A percentile compares a stretch with the other conserved stretches of the same genome.
Evolutionary conservation across 768 basidiomycete species (phyloP).

Genomic region (Gautieria morchelliformis): DNA sequence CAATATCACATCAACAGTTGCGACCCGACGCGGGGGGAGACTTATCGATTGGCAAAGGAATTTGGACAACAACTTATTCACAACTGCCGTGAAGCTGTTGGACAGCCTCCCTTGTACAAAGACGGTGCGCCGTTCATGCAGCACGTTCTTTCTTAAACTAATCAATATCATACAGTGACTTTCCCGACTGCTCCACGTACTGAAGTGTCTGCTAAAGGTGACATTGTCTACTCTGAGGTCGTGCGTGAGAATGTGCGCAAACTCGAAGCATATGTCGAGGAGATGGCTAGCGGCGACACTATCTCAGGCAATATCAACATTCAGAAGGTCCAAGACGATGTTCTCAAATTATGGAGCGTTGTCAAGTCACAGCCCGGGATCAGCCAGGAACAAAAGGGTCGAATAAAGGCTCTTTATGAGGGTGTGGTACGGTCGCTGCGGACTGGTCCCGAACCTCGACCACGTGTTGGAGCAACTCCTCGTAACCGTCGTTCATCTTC

Average conservation of each 20-base stretch:
- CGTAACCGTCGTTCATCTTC: slow-evolving; percentile 87
- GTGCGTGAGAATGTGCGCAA: slow-evolving; percentile 95
- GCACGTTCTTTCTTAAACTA: background rate
- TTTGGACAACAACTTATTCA: slow-evolving; percentile 94
- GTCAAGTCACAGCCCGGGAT: slow-evolving; percentile 97
- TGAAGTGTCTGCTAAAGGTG: slow-evolving; percentile 87
- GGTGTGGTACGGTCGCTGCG: slow-evolving; percentile 91
- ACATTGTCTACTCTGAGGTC: slow-evolving; percentile 91
- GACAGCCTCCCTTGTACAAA: slow-evolving; percentile 84
- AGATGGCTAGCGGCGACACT: slow-evolving; percentile 95
- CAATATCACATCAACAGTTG: slow-evolving; percentile 87
- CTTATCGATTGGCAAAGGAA: slow-evolving; percentile 90
- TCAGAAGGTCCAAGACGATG: slow-evolving; percentile 96
- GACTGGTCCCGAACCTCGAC: slow-evolving; percentile 57
- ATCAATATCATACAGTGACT: slow-evolving; percentile 48
- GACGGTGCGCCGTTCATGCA: slow-evolving; percentile 52
- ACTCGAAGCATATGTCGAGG: slow-evolving; percentile 93
- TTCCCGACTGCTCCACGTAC: slow-evolving; percentile 98
- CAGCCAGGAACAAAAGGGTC: slow-evolving; percentile 92
- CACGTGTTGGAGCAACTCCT: slow-evolving; percentile 30
- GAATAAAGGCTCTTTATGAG: slow-evolving; percentile 90
- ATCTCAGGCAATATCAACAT: slow-evolving; percentile 80
- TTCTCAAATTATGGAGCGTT: slow-evolving; percentile 93
- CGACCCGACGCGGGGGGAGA: slow-evolving; percentile 76
- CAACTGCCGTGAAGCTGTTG: slow-evolving; percentile 81